phyloP scores from a whole-genome alignment of 306 rosid genomes.

The Cucumis melo region DNA sequence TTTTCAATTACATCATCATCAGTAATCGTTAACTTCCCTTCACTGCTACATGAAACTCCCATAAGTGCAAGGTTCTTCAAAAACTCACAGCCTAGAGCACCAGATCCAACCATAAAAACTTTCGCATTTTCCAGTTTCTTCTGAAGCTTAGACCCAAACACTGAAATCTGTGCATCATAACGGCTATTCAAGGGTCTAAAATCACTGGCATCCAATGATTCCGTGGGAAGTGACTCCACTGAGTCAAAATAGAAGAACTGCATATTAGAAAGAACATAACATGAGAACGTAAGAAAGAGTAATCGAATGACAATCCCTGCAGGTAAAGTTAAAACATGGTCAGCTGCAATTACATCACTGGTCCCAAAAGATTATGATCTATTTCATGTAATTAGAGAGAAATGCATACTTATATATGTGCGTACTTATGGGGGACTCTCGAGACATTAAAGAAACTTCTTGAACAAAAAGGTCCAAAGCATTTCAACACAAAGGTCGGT shows the following conservation, averaged over 20 bases:
- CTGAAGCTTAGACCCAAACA: slow-evolving; percentile 82
- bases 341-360: neutral
- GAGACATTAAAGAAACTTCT: neutral
- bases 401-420: neutral
- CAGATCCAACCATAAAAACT: slow-evolving; percentile 88
- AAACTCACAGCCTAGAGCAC: slow-evolving; percentile 93
- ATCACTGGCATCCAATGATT: slow-evolving; percentile 60
- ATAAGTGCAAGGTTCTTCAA: slow-evolving; percentile 78
- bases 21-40: slow-evolving; percentile 71
- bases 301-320: neutral
- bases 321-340: neutral
- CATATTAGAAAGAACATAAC: slow-evolving; percentile 9
- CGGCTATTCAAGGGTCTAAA: slow-evolving; percentile 70
- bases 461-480: neutral
- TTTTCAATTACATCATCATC: slow-evolving; percentile 99
- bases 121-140: slow-evolving; percentile 74
- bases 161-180: slow-evolving; percentile 96
- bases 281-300: slow-evolving; percentile 6
- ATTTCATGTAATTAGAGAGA: neutral
- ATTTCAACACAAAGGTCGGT: neutral
- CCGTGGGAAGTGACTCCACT: slow-evolving; percentile 84
- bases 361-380: neutral
- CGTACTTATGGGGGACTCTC: neutral
- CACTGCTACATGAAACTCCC: slow-evolving; percentile 88
- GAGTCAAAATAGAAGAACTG: slow-evolving; percentile 98